phyloP scores from a whole-genome alignment of 2,329 filamentous ascomycete genomes.

The Pseudocercospora crystallina region DNA sequence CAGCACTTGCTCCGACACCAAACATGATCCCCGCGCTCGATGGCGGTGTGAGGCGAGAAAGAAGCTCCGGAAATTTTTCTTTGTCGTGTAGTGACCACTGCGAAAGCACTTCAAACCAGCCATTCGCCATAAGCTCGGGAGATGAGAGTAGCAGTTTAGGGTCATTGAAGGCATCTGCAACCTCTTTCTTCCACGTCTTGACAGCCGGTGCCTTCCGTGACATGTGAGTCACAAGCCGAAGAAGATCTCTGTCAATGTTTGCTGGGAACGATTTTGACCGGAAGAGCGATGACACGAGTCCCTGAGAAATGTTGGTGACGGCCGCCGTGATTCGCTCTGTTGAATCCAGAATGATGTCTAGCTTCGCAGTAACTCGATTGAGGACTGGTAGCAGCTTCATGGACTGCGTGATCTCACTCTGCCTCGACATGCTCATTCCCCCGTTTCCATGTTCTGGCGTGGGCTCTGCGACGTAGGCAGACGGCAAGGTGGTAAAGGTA shows the following conservation, averaged over 20 bases:
- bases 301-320: conserved; percentile 76
- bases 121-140: conserved; percentile 62
- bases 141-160: conserved; percentile 76
- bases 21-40: conserved; percentile 96
- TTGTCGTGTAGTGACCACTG: conserved; percentile 87
- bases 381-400: conserved; percentile 76
- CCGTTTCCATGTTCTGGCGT: conserved; percentile 18
- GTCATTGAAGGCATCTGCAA: conserved; percentile 90
- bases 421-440: conserved; percentile 34
- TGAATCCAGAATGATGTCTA: conserved; percentile 81
- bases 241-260: conserved; percentile 69
- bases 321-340: conserved; percentile 78
- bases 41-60: conserved; percentile 76
- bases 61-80: conserved; percentile 78
- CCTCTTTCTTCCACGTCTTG: conserved; percentile 90
- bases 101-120: conserved; percentile 80
- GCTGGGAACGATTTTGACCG: conserved; percentile 84
- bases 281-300: conserved; percentile 77
- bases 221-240: conserved; percentile 74
- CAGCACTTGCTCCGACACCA: conserved; percentile 93
- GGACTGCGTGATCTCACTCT: conserved; percentile 55
- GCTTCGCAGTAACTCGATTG: conserved; percentile 72
- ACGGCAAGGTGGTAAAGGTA: conserved; percentile 70
- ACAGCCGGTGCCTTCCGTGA: conserved; percentile 75
- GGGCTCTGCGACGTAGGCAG: conserved; percentile 22